phyloP scores from a whole-genome alignment of 441 rosid species.

The Arabidopsis hybrid region DNA sequence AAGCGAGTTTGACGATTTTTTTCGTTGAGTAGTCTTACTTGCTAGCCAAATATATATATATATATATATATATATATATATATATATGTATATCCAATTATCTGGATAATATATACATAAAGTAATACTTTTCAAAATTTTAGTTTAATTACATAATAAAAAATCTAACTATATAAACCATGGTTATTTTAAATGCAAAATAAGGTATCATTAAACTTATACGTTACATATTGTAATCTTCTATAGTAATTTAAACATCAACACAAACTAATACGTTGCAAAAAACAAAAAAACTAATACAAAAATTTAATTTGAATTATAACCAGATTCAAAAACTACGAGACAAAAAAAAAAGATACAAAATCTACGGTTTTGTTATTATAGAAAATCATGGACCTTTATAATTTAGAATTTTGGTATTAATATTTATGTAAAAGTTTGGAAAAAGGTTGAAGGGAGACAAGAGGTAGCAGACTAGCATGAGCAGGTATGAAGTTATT shows the following conservation, averaged over 20 bases:
- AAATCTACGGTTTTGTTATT: not conserved
- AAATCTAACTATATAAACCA: no score
- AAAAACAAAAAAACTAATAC: not conserved
- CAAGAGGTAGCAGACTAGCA: not conserved
- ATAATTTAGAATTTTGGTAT: not conserved
- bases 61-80: no score
- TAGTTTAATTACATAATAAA: no score
- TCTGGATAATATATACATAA: no score
- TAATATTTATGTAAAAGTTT: not conserved
- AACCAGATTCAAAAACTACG: not conserved
- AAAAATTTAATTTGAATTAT: not conserved
- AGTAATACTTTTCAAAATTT: no score
- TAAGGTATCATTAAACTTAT: no score
- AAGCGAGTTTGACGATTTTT: not conserved
- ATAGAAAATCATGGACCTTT: not conserved
- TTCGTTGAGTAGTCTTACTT: not conserved
- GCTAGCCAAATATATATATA: not conserved
- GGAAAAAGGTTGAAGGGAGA: not conserved
- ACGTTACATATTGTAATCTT: no score
- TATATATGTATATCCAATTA: no score
- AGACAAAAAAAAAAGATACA: not conserved
- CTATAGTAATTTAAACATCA: no score
- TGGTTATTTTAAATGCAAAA: not conserved
- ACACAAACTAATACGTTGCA: no score
- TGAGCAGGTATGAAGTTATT: constrained; percentile 1